These are phyloP conservation scores for Rhynchospora pubera DNA, from an alignment of 176 grass and related monocot species.

Conservation along the genomic window DNA sequence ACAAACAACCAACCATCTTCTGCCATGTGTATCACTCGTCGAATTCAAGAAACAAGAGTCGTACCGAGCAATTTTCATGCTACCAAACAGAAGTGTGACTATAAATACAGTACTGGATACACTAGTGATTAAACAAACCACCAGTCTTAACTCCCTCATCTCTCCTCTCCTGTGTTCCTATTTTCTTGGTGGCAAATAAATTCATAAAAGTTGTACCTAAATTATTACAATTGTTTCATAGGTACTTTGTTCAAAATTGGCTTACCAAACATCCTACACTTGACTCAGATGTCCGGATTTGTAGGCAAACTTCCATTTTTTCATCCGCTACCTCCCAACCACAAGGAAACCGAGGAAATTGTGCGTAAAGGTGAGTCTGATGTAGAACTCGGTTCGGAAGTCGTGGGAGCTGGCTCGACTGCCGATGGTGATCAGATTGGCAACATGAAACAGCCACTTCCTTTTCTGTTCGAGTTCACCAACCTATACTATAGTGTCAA, in stretches of 20 bases:
- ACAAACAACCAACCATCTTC: background rate
- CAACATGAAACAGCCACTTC: constrained; percentile 2
- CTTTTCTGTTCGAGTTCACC: constrained; percentile 47
- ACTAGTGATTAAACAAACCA: background rate
- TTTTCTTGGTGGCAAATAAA: background rate
- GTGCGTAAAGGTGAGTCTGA: background rate
- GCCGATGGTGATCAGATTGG: background rate
- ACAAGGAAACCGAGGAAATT: background rate
- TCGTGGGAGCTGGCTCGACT: background rate
- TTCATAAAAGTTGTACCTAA: background rate
- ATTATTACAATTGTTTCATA: background rate
- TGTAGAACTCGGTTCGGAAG: constrained; percentile 7
- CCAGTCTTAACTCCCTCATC: background rate
- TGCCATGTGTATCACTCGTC: background rate
- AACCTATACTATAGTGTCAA: constrained; percentile 64
- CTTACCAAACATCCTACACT: background rate
- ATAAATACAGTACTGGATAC: background rate
- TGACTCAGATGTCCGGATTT: background rate
- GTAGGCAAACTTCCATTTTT: background rate
- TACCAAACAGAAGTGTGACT: background rate
- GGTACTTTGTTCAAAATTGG: background rate
- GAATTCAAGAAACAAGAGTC: constrained; percentile 5
- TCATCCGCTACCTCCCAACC: background rate
- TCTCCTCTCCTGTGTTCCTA: background rate
- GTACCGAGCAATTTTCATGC: background rate